Evolutionary conservation across 2,329 filamentous ascomycete species (phyloP).

Genomic region (Fusarium sp.): DNA sequence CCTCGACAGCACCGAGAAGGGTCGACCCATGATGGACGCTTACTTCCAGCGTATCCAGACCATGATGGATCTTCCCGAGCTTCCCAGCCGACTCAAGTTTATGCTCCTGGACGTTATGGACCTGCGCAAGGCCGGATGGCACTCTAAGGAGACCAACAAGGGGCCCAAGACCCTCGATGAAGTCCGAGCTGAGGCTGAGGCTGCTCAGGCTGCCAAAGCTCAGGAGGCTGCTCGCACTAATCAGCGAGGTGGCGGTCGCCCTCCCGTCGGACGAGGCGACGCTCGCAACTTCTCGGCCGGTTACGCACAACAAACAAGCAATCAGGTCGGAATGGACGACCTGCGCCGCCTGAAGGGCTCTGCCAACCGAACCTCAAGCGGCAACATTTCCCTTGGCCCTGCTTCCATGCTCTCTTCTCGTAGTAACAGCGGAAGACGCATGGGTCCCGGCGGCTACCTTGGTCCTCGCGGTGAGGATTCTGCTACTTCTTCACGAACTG

Average conservation of each 20-base stretch:
- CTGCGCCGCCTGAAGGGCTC: conserved; percentile 80
- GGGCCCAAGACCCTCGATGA: conserved; percentile 96
- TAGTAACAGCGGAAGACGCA: conserved; percentile 86
- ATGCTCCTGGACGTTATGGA: conserved; percentile 97
- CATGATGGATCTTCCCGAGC: conserved; percentile 80
- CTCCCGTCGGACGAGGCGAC: conserved; percentile 83
- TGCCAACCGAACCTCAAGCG: conserved; percentile 66
- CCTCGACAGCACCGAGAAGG: conserved; percentile 85
- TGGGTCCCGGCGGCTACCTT: conserved; percentile 78
- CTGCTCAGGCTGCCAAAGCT: conserved; percentile 80
- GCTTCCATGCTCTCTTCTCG: conserved; percentile 88
- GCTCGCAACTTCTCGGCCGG: conserved; percentile 81
- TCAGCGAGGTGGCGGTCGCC: conserved; percentile 75
- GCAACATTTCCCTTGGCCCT: conserved; percentile 77
- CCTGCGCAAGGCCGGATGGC: conserved; percentile 79
- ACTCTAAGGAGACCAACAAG: conserved; percentile 89
- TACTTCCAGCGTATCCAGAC: conserved; percentile 91
- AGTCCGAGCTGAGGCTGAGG: conserved; percentile 84
- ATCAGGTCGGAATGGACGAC: conserved; percentile 91
- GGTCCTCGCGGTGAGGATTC: conserved; percentile 84
- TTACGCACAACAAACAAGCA: conserved; percentile 76
- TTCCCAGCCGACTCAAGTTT: conserved; percentile 90
- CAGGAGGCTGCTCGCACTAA: conserved; percentile 72
- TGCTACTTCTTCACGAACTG: conserved; percentile 85
- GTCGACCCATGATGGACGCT: conserved; percentile 84